These are phyloP conservation scores for Phaeosphaeriaceae sp. DNA, from an alignment of 2,329 filamentous ascomycete genomes.

Conservation along the genomic window DNA sequence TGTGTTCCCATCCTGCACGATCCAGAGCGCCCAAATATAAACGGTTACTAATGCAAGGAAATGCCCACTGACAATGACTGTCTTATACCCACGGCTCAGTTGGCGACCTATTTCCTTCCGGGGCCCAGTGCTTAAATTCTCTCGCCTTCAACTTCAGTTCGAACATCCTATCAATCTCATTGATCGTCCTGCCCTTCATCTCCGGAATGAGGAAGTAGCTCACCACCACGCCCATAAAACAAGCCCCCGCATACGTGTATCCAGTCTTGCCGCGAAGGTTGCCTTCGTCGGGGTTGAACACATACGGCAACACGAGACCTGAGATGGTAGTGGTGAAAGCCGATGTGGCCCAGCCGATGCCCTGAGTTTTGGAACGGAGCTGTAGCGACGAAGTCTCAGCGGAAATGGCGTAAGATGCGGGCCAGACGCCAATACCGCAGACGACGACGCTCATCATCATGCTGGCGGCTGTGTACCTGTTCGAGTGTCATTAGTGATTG, in stretches of 20 bases:
- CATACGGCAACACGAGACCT: conserved; percentile 58
- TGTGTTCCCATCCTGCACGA: neutral
- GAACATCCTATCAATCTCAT: conserved; percentile 55
- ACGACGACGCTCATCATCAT: conserved; percentile 55
- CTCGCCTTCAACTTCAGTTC: neutral
- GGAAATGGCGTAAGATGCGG: conserved; percentile 51
- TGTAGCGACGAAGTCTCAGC: conserved; percentile 55
- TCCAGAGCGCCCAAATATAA: too few relatives aligned
- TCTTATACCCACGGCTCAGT: neutral
- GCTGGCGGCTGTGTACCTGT: conserved; percentile 50
- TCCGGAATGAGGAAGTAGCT: conserved; percentile 61
- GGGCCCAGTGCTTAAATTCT: neutral
- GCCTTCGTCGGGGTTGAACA: conserved; percentile 58
- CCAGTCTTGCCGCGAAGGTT: conserved; percentile 52
- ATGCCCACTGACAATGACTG: neutral
- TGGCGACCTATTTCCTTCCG: conserved; percentile 4
- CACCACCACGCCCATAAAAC: conserved; percentile 41
- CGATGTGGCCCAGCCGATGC: conserved; percentile 53
- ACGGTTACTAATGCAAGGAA: neutral
- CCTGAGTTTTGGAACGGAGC: conserved; percentile 54
- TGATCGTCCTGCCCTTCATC: conserved; percentile 57
- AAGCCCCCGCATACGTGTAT: conserved; percentile 50
- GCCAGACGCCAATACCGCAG: conserved; percentile 54
- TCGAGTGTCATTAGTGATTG: neutral
- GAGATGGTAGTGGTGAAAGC: conserved; percentile 53